phyloP scores from a whole-genome alignment of 768 basidiomycete genomes.

The Mycena venus region DNA sequence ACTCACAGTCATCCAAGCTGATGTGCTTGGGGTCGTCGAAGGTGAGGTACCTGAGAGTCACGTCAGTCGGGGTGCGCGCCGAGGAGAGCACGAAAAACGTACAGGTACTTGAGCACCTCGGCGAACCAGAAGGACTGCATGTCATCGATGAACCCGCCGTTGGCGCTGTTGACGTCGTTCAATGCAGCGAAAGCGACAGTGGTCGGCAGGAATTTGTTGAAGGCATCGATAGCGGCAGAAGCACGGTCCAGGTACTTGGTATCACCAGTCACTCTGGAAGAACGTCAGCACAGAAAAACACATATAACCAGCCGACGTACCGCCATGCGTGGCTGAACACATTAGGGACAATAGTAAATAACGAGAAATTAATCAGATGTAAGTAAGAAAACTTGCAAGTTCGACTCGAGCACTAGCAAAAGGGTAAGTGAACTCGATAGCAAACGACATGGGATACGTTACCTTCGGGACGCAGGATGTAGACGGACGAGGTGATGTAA shows the following conservation, averaged over 20 bases:
- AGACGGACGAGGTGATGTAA: conserved; percentile 69
- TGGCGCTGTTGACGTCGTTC: conserved; percentile 64
- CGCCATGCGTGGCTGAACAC: neutral
- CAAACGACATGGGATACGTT: too few relatives aligned
- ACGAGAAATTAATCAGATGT: neutral
- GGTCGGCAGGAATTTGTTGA: conserved; percentile 65
- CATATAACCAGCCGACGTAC: neutral
- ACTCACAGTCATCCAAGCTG: conserved; percentile 62
- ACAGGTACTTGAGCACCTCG: conserved; percentile 73
- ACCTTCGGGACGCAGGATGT: conserved; percentile 77
- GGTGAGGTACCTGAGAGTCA: conserved; percentile 6
- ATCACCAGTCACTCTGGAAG: conserved; percentile 78
- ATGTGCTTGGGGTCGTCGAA: conserved; percentile 61
- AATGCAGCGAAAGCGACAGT: conserved; percentile 68
- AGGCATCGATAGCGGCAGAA: conserved; percentile 66
- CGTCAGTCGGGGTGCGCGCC: too few relatives aligned
- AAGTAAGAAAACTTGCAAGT: neutral
- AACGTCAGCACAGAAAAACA: conserved; percentile 70
- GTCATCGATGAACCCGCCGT: conserved; percentile 64
- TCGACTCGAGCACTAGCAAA: conserved; percentile 71
- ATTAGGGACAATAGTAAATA: neutral
- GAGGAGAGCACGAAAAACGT: neutral
- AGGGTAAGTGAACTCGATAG: too few relatives aligned
- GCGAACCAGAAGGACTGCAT: conserved; percentile 78
- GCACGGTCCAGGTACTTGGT: conserved; percentile 78